Evolutionary conservation across 2,329 filamentous ascomycete genomes (phyloP), one percentile per base, ranked within the genome.

Genomic region (Epichloe scottii): DNA sequence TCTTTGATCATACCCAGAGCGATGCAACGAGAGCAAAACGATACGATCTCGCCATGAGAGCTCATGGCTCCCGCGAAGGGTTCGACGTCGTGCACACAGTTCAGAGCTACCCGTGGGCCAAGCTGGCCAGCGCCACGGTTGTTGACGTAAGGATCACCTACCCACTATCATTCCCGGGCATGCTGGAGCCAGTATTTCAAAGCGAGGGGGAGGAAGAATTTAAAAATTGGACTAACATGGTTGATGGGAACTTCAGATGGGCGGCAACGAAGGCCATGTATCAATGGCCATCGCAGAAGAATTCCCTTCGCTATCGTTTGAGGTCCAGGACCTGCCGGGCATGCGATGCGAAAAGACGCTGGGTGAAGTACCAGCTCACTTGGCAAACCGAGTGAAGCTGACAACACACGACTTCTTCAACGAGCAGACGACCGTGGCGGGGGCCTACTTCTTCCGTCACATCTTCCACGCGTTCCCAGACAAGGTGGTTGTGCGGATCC

Each of bases 381-480:
- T 72, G 0, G 59, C 63, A 0, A 52, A 56, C 5, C 56, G 70
- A 26, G 66, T 74, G 30, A 54, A 53, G 30, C 65, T 73, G 59
- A 63, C 65, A 53, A 65, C 64, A 3, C 75, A 81, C 60, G 71
- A 78, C 58, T 77, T 81, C 58, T 77, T 79, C 60, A 61, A 66
- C 3, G 66, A 68, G 33, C 77, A 81, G 60, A 67, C 71, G 0
- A 66, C 74, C 7, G 68, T 61, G 1, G 77, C 74, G 1, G 74
- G 76, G 55, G 63, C 77, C 33, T 81, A 79, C 62, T 65, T 78
- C 50, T 70, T 79, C 60, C 72, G 74, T 42, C 71, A 71, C 64
- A 75, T 81, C 52, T 63, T 81, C 30, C 76, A 81, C 61, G 76
- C 79, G 62, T 77, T 76, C 63, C 70, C 75, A 0, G 75, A 77